Evolutionary conservation across 2,329 filamentous ascomycete genomes (phyloP).

Genomic region (Gaeumannomyces tritici): DNA sequence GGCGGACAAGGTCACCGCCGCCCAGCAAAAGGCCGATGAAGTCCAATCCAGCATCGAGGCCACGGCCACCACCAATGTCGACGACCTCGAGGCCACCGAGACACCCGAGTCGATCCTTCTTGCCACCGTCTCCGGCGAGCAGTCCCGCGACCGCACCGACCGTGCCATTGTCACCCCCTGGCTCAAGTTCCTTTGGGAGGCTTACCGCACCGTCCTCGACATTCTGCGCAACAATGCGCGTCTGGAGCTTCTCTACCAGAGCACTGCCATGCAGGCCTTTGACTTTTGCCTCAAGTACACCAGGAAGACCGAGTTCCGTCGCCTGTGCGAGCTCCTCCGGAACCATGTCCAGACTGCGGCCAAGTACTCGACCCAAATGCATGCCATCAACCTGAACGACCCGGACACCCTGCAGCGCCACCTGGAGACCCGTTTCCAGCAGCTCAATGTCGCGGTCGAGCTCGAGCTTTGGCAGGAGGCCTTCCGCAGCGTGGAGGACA

Average conservation of each 20-base stretch:
- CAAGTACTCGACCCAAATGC: slow-evolving; percentile 98
- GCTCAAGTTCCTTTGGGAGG: slow-evolving; percentile 99
- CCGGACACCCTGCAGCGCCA: slow-evolving; percentile 95
- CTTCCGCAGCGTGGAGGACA: slow-evolving; percentile 98
- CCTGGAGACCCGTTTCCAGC: slow-evolving; percentile 95
- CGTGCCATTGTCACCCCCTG: slow-evolving; percentile 96
- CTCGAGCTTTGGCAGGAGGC: slow-evolving; percentile 98
- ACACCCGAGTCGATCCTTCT: slow-evolving; percentile 97
- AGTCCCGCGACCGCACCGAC: slow-evolving; percentile 94
- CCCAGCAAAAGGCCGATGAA: slow-evolving; percentile 92
- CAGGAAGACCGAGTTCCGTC: slow-evolving; percentile 97
- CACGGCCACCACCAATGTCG: slow-evolving; percentile 63
- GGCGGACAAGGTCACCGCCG: slow-evolving; percentile 90
- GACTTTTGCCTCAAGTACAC: slow-evolving; percentile 98
- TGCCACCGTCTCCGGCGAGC: slow-evolving; percentile 94
- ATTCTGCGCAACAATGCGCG: slow-evolving; percentile 99
- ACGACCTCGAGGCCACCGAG: slow-evolving; percentile 93
- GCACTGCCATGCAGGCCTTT: slow-evolving; percentile 94
- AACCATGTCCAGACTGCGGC: slow-evolving; percentile 98
- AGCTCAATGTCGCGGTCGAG: slow-evolving; percentile 95
- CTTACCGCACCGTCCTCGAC: slow-evolving; percentile 94
- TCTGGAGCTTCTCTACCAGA: slow-evolving; percentile 96
- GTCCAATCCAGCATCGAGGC: slow-evolving; percentile 82
- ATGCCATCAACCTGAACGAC: slow-evolving; percentile 97
- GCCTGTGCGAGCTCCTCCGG: slow-evolving; percentile 92